Evolutionary conservation across 139 green algal species (phyloP), one percentile per base, ranked within the genome.

Genomic region (Tetraselmis striata): DNA sequence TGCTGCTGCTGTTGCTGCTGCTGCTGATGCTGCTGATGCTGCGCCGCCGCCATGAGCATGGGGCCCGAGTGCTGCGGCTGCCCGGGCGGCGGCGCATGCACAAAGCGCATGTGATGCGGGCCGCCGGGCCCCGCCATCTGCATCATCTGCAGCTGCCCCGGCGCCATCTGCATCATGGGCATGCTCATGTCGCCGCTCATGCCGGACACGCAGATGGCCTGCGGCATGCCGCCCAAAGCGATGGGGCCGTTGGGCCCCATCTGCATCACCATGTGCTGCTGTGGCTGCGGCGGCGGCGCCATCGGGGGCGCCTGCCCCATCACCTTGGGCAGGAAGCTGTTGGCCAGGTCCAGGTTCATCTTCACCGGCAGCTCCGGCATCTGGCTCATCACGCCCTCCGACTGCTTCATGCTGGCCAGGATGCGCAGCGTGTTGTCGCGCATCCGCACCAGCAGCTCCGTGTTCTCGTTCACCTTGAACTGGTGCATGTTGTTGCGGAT

Each of bases 331-430:
- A 95, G 81, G 31, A 93, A 89, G 75, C 87, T 89, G 32, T 85
- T 88, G 25, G 92, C 92, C 29, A 94, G 88, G 74, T 95, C 91
- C 2, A 92, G 83, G 76, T 95, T 95, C 26, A 92, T 75, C 82
- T 93, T 86, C 27, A 94, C 94, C 0, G 95, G 95, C 74, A 98
- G 85, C 27, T 92, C 89, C 22, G 95, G 95, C 95, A 98, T 96
- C 32, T 95, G 87, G 25, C 79, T 88, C 90, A 96, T 93, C 25
- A 92, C 90, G 30, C 92, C 94, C 18, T 80, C 85, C 79, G 94
- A 91, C 29, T 23, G 79, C 28, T 85, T 87, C 89, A 98, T 95
- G 31, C 91, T 88, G n/a, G 90, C 83, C 26, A 95, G 81, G 29
- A 94, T 92, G 31, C 81, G 81, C 78, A 95, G 80, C 31, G 98